Percentiles rank a stretch among this genome's conserved stretches.
phyloP scores from a whole-genome alignment of 371 early-diverging fungal species.

The Coemansia linderi region DNA sequence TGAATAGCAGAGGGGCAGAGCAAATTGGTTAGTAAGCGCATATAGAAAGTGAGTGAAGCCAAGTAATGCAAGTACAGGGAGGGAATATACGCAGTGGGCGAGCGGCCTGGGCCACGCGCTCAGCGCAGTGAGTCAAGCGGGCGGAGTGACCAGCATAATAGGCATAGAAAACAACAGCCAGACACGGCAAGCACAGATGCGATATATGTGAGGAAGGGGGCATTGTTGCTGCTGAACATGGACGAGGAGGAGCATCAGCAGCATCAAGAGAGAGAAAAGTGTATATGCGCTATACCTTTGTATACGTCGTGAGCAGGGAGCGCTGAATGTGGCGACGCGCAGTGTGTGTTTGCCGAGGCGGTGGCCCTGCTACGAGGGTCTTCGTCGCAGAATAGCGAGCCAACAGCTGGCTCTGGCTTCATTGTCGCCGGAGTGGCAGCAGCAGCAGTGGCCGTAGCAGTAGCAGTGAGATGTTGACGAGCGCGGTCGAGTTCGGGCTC shows the following conservation, averaged over 20 bases:
- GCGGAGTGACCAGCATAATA: constrained; percentile 8
- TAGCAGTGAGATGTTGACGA: constrained; percentile 10
- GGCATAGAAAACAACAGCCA: constrained; percentile 1
- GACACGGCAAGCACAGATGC: background rate
- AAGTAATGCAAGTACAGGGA: background rate
- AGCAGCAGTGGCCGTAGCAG: constrained; percentile 10
- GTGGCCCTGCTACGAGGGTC: constrained; percentile 7
- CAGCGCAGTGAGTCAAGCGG: constrained; percentile 10
- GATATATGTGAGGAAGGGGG: background rate
- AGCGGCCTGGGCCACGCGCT: constrained; percentile 13
- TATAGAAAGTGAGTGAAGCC: background rate
- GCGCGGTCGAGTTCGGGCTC: constrained; percentile 31
- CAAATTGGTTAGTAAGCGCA: constrained; percentile 9
- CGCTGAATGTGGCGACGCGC: constrained; percentile 4
- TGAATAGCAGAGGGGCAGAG: background rate
- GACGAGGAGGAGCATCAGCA: background rate
- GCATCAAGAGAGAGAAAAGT: background rate
- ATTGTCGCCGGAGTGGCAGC: constrained; percentile 15
- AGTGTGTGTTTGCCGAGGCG: constrained; percentile 14
- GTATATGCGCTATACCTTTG: constrained; percentile 6
- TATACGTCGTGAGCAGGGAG: background rate
- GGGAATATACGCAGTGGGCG: constrained; percentile 9
- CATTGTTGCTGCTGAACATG: background rate
- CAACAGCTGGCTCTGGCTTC: constrained; percentile 4
- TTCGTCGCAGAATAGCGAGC: background rate